These are phyloP conservation scores for Castanea sativa DNA, from an alignment of 306 rosid genomes.

Conservation along the genomic window DNA sequence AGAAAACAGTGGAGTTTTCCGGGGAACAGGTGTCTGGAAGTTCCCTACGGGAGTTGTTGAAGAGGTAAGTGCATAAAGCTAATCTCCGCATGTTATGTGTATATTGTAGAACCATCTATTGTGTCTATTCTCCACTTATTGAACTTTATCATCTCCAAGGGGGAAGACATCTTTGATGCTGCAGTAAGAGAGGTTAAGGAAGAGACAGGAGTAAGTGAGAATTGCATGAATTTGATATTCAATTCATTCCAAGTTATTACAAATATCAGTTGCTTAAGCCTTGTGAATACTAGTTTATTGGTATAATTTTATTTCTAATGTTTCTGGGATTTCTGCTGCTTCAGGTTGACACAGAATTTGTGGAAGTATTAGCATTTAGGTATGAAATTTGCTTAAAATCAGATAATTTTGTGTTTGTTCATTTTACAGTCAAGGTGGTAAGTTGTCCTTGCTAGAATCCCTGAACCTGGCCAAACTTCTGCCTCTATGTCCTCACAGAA, in stretches of 20 bases:
- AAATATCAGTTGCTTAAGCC: constrained; percentile 6
- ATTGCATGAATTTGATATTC: neutral
- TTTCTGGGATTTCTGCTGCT: constrained; percentile 26
- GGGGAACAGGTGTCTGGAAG: constrained; percentile 72
- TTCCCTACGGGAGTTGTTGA: constrained; percentile 85
- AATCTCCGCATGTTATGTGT: neutral
- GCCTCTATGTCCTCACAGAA: neutral
- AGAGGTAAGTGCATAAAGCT: constrained; percentile 43
- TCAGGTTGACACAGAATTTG: constrained; percentile 82
- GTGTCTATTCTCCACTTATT: constrained; percentile 20
- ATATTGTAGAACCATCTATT: neutral
- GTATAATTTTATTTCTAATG: constrained; percentile 14
- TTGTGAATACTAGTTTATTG: neutral
- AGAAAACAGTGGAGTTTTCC: constrained; percentile 64
- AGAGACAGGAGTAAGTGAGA: constrained; percentile 81
- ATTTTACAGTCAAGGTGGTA: neutral
- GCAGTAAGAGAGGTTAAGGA: constrained; percentile 85
- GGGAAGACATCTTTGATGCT: constrained; percentile 78
- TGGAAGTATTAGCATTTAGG: constrained; percentile 83
- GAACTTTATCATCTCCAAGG: constrained; percentile 40
- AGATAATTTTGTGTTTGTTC: neutral
- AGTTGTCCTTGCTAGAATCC: neutral
- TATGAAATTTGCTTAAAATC: constrained; percentile 20
- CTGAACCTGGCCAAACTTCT: neutral
- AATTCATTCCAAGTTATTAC: constrained; percentile 4